Percentiles rank a stretch among this genome's conserved stretches.
Conservation (phyloP, 2,329 filamentous ascomycete species). For the Fusarium ramigenum region DNA sequence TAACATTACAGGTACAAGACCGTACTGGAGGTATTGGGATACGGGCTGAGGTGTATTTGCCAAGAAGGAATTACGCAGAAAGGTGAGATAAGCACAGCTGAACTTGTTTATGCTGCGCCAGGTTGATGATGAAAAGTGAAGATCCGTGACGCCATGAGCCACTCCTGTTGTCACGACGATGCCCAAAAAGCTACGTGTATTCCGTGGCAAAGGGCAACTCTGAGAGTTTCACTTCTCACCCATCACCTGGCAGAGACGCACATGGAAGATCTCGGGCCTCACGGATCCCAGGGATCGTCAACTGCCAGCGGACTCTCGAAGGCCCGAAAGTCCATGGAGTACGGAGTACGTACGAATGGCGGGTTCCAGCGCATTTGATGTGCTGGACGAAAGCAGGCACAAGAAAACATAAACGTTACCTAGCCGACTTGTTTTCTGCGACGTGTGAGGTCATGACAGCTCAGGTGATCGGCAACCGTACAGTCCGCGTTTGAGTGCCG, state of each 20-base stretch:
- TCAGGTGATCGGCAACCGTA: constrained; percentile 20
- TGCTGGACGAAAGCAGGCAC: not conserved
- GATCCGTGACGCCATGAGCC: constrained; percentile 31
- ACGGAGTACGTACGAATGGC: not conserved
- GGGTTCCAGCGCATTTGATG: not conserved
- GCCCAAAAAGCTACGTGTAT: constrained; percentile 4
- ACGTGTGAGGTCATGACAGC: constrained; percentile 22
- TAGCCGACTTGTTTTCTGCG: not conserved
- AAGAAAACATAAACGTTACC: not conserved
- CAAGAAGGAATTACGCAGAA: constrained; percentile 18
- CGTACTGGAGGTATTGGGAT: not conserved
- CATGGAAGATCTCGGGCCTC: constrained; percentile 12
- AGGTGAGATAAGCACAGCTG: constrained; percentile 6
- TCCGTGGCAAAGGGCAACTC: constrained; percentile 14
- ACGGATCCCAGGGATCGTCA: not conserved
- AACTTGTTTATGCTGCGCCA: constrained; percentile 14
- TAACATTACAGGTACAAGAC: not conserved
- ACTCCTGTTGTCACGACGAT: constrained; percentile 20
- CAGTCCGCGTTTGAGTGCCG: constrained; percentile 13
- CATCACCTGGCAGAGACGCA: not conserved
- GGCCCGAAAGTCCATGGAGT: constrained; percentile 18
- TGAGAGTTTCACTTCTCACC: not conserved
- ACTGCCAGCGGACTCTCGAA: constrained; percentile 16
- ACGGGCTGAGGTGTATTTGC: not conserved
- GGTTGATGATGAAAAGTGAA: constrained; percentile 30